Base-by-base conservation (phyloP, 495 filamentous ascomycete species). In the Xylaria castorea region DNA sequence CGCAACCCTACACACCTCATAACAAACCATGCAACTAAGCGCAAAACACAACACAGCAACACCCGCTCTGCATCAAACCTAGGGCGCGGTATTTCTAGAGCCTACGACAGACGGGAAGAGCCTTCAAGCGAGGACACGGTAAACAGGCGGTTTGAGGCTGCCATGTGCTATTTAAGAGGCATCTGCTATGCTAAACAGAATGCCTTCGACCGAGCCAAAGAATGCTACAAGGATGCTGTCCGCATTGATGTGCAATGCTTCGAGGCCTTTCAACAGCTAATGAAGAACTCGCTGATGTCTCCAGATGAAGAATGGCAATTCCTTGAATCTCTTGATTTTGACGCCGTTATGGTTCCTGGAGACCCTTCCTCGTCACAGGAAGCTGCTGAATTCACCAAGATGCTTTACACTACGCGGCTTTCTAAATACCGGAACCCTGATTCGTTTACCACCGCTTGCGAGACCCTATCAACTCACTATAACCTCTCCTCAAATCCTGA, bases 211-310 rank as follows among this genome's bases (percentile, higher is more conserved):
- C 91, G 95, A 34, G 96, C 96, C 46, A 97, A 97, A 76, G 94
- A 98, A 77, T 98, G 97, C 82, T 99, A 98, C 86, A 98, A 97
- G 83, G 93, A 97, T 75, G 96, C 96, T 8, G 93, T 98, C 53
- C 87, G 93, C 61, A 98, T 99, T 77, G 97, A 99, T 79, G 94
- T 98, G 7, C 95, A 98, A 79, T 99, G 96, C 81, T 98, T 97
- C 77, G 96, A 99, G 79, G 96, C 96, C 3, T 98, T 98, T 77
- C 95, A 97, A 71, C 94, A 97, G 81, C 87, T 99, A 63, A 97
- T 98, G 92, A 94, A 95, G 84, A 98, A 98, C 81, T 92, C 91
- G 25, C 88, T 98, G 34, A 97, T 99, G 93, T 94, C 95, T n/a
- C 95, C 97, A 2, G 91, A 94, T 50, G 97, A 99, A 80, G 96